Base-by-base conservation (phyloP, 495 filamentous ascomycete species). In the Gamarada debralockiae region DNA sequence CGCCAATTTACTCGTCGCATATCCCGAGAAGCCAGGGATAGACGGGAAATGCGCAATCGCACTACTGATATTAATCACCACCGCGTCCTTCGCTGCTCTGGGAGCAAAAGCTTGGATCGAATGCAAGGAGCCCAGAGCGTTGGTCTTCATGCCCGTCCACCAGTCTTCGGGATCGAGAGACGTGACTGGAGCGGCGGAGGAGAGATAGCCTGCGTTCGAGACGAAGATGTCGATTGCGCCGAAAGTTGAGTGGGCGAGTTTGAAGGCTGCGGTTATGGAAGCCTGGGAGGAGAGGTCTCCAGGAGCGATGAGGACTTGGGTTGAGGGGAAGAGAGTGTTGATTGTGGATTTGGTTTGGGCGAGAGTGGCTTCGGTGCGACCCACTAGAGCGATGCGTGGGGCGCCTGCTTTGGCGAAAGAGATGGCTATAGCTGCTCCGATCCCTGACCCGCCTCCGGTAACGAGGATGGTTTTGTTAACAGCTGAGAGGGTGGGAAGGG, bases 401-500 rank as follows among this genome's bases (percentile, higher is more conserved):
- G 20, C 39, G 10, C 39, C 39, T 10, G 39, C 39, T 22, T 42
- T 10, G 12, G 39, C 39, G 3, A 42, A 42, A 3, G 39, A 17
- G 10, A 2, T 20, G 61, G 39, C 39, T 1, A 42, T 20, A n/a
- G 2, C 39, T n/a, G n/a, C n/a, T n/a, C 31, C 31, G n/a, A 34
- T 34, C n/a, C 31, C 31, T 8, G 31, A 34, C n/a, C 31, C 31
- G 31, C 31, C 31, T 34, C 31, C 31, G n/a, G 31, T 34, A 34
- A 34, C 31, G 31, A 34, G 31, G n/a, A 34, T 34, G 31, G n/a
- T n/a, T n/a, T 34, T 34, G 10, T 7, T 18, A 42, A n/a, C 10
- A 10, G 39, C 54, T 22, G 58, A 65, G 9, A 76, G 60, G 53
- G 74, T 70, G 0, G 67, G 60, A 1, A 67, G 65, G 4, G 57